A percentile compares a stretch with the other conserved stretches of the same genome.
Conservation (phyloP, 352 stramenopile species). For the Phytophthora meadii region DNA sequence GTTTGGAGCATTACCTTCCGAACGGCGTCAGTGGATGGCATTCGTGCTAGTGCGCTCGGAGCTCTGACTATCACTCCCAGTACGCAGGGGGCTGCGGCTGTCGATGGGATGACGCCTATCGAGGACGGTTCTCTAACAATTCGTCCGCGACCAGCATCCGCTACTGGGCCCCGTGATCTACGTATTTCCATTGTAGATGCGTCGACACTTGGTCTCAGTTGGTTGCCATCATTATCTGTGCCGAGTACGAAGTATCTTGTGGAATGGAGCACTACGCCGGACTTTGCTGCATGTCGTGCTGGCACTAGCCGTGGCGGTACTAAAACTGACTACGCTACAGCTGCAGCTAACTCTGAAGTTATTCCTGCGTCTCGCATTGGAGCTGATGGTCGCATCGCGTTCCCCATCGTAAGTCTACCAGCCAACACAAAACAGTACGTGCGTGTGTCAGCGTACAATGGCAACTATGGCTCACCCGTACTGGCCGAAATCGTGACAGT, state of each 20-base stretch:
- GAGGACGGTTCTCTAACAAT: constrained; percentile 39
- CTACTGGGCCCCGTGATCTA: constrained; percentile 55
- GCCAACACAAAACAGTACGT: constrained; percentile 88
- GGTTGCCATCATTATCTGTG: constrained; percentile 44
- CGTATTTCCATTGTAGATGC: constrained; percentile 68
- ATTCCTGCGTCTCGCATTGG: constrained; percentile 37
- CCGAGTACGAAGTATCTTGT: constrained; percentile 79
- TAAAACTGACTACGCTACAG: constrained; percentile 53
- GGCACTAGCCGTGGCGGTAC: constrained; percentile 28
- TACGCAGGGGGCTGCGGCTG: constrained; percentile 34
- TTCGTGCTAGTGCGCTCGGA: constrained; percentile 61
- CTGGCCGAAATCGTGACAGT: constrained; percentile 52
- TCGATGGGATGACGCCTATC: constrained; percentile 40
- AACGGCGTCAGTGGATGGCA: constrained; percentile 49
- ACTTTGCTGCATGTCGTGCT: constrained; percentile 36
- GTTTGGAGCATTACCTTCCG: constrained; percentile 85
- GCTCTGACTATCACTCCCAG: constrained; percentile 30
- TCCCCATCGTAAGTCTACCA: constrained; percentile 86
- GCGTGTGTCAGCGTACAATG: constrained; percentile 90
- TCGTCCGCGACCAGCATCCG: constrained; percentile 49
- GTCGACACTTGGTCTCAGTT: constrained; percentile 72
- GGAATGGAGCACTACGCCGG: constrained; percentile 70
- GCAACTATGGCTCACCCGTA: constrained; percentile 76
- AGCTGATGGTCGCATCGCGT: constrained; percentile 35
- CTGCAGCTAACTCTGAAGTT: constrained; percentile 58